Evolutionary conservation across 2,329 filamentous ascomycete species (phyloP).

Genomic region (Trichoderma breve): DNA sequence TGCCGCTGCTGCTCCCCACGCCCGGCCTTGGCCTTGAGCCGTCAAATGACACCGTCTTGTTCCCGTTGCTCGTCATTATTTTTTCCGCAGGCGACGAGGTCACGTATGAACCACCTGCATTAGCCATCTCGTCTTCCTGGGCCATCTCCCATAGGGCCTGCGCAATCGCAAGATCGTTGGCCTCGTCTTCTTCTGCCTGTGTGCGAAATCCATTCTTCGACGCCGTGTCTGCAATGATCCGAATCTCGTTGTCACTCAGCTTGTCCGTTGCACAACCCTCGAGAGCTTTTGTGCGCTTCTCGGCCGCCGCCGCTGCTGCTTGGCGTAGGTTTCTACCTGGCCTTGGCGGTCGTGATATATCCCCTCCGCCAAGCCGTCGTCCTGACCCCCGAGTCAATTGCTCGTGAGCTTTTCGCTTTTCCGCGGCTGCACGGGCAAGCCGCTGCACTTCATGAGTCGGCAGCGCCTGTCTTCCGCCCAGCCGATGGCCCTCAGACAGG

Average conservation of each 20-base stretch:
- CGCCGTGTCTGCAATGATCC: slow-evolving; percentile 61
- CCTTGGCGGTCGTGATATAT: slow-evolving; percentile 29
- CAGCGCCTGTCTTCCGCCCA: slow-evolving; percentile 63
- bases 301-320: slow-evolving; percentile 69
- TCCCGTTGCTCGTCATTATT: slow-evolving; percentile 46
- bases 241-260: slow-evolving; percentile 63
- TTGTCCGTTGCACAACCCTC: slow-evolving; percentile 74
- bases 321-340: slow-evolving; percentile 67
- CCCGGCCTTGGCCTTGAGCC: not conserved
- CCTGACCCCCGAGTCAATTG: slow-evolving; percentile 64
- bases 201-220: slow-evolving; percentile 75
- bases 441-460: slow-evolving; percentile 71
- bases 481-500: slow-evolving; percentile 67
- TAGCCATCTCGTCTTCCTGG: slow-evolving; percentile 53
- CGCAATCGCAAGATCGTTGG: slow-evolving; percentile 82
- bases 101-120: not conserved
- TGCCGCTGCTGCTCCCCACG: not conserved
- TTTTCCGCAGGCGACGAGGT: slow-evolving; percentile 15
- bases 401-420: slow-evolving; percentile 60
- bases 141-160: slow-evolving; percentile 83
- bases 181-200: slow-evolving; percentile 81
- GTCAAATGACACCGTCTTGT: not conserved
- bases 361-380: slow-evolving; percentile 66
- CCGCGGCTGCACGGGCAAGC: slow-evolving; percentile 69
- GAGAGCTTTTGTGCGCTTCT: slow-evolving; percentile 64